Evolutionary conservation across 768 basidiomycete species (phyloP).

Genomic region (Amyloporia xantha): DNA sequence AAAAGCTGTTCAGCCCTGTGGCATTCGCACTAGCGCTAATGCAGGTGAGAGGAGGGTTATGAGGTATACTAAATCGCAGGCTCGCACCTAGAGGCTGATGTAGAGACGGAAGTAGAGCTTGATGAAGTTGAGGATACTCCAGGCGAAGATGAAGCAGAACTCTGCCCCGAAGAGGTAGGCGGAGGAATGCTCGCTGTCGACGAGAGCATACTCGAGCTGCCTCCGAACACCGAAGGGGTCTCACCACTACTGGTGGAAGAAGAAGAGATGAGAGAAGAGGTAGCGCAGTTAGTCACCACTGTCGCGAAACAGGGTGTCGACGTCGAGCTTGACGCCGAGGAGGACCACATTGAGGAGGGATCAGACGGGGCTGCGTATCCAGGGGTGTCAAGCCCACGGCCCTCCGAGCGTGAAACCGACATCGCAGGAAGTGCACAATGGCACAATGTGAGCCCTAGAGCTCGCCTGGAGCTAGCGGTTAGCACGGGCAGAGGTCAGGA

Average conservation of each 20-base stretch:
- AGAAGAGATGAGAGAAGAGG: neutral
- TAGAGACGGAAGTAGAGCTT: neutral
- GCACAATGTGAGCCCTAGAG: constrained; percentile 1
- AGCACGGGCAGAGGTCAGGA: neutral
- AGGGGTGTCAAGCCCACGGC: neutral
- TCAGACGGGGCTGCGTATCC: neutral
- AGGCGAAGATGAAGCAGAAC: neutral
- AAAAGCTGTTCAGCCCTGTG: neutral
- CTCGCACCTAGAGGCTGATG: neutral
- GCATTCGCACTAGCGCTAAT: neutral
- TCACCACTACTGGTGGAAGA: neutral
- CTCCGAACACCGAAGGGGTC: neutral
- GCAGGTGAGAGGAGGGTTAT: neutral
- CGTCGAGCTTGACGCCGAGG: neutral
- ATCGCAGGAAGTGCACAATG: neutral
- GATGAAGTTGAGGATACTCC: neutral
- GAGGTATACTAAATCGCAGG: neutral
- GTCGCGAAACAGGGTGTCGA: no score
- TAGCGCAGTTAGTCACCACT: no score
- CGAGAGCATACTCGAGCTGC: neutral
- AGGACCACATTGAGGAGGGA: neutral
- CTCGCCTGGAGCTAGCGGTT: constrained; percentile 2
- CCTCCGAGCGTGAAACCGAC: neutral
- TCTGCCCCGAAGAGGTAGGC: neutral
- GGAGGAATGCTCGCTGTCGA: neutral